Evolutionary conservation across 345 rosid genomes (phyloP).

Genomic region (Murraya paniculata): DNA sequence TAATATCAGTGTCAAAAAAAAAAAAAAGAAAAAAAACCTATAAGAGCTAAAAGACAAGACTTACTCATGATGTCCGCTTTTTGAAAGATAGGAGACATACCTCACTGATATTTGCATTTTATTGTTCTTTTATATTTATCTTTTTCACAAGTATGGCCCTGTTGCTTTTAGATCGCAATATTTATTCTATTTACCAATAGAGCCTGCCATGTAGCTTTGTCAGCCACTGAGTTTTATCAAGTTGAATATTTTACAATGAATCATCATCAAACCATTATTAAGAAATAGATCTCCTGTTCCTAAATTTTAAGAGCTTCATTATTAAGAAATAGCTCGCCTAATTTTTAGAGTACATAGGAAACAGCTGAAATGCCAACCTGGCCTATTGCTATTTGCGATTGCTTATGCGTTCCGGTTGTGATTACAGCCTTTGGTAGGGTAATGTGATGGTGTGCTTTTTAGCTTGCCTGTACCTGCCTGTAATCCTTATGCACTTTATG

Average conservation of each 20-base stretch:
- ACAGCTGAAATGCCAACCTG: neutral
- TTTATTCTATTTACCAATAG: neutral
- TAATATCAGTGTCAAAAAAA: too few species aligned
- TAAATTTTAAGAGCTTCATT: neutral
- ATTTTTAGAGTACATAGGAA: neutral
- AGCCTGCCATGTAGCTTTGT: neutral
- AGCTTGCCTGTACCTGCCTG: neutral
- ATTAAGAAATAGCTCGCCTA: neutral
- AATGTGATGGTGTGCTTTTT: neutral
- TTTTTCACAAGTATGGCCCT: neutral
- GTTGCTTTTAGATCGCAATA: neutral
- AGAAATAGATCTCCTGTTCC: neutral
- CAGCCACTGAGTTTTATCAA: neutral
- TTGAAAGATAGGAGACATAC: neutral
- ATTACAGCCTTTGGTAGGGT: slow-evolving; percentile 9
- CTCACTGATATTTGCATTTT: neutral
- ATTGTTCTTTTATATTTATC: neutral
- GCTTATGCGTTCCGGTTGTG: neutral
- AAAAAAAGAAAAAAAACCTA: neutral
- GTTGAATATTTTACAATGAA: neutral
- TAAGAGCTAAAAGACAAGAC: too few species aligned
- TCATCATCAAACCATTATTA: neutral
- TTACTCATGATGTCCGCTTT: neutral
- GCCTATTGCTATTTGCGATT: neutral
- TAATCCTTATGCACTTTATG: neutral